Conservation (phyloP, 164 flowering plant genomes). For the Liquidambar formosana region DNA sequence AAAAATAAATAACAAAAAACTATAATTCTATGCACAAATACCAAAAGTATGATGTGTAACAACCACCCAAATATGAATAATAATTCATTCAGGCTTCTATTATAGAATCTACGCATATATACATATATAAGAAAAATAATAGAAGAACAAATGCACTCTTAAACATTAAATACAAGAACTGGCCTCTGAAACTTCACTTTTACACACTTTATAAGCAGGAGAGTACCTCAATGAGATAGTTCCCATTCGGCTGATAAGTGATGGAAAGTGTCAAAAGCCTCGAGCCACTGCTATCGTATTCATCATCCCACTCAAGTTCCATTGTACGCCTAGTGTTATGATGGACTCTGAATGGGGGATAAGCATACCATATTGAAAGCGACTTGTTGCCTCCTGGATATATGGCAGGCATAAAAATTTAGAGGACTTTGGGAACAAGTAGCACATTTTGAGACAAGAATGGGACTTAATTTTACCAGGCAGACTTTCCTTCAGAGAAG, state of each 20-base stretch:
- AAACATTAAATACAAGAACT: constrained; percentile 2
- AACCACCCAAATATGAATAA: too few relatives aligned
- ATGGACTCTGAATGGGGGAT: constrained; percentile 86
- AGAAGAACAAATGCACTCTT: neutral
- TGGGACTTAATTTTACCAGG: constrained; percentile 44
- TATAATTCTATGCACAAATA: too few relatives aligned
- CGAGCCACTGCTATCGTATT: constrained; percentile 35
- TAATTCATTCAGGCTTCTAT: too few relatives aligned
- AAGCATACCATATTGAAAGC: constrained; percentile 71
- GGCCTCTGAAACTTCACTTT: constrained; percentile 2
- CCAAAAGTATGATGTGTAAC: too few relatives aligned
- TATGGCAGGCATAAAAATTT: constrained; percentile 6
- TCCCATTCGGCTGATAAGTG: constrained; percentile 67
- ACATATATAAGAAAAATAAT: neutral
- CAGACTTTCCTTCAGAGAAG: constrained; percentile 26
- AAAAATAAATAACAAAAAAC: too few relatives aligned
- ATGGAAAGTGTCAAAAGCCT: constrained; percentile 38
- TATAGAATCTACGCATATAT: too few relatives aligned
- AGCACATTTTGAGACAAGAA: constrained; percentile 1
- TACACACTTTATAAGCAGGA: neutral
- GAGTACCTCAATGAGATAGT: constrained; percentile 71
- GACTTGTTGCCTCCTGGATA: constrained; percentile 43
- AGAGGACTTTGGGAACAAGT: neutral
- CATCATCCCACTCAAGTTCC: constrained; percentile 79
- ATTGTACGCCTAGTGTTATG: constrained; percentile 60